Base-by-base conservation (phyloP, 2,329 filamentous ascomycete species). In the Penicillium fuscoglaucum region DNA sequence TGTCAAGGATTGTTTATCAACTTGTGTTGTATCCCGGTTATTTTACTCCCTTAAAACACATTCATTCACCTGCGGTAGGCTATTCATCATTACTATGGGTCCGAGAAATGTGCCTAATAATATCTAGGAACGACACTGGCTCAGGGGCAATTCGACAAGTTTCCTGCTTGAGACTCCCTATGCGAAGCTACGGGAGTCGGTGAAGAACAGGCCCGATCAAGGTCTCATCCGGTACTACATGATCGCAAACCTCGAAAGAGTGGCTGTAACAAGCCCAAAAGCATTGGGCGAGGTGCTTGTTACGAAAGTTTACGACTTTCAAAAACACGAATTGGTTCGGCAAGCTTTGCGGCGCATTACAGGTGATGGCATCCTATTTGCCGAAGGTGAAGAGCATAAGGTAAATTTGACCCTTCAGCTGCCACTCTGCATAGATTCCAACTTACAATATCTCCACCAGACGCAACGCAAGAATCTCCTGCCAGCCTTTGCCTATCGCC, bases 381-480 rank as follows among this genome's bases (percentile, higher is more conserved):
- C 91, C 2, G 93, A 97, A 74, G 93, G 93, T n/a, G 90, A 96
- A 13, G 90, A 93, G 68, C 93, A 97, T 74, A 95, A 89, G 77
- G 79, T 84, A 67, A 17, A 61, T 6, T 21, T 28, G 19, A 8
- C 21, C 3, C 28, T 28, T 10, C 2, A 17, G 8, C 24, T 24
- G 2, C 15, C 6, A 24, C 21, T 31, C 40, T 9, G 4, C 15
- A 35, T n/a, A 12, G 0, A 37, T 39, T 17, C 26, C 31, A 28
- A 33, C 40, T 57, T 15, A 61, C 59, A 46, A 59, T 41, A 12
- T 8, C 29, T 13, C 7, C 4, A 10, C 6, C 49, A 79, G 76
- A 64, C 62, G 24, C 90, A 92, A 77, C 84, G 93, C 47, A 92
- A 90, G 72, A 87, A 88, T 58, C 83, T 96, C 19, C 85, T 88